These are phyloP conservation scores for Teunomyces stri DNA, from an alignment of 805 yeast genomes.

Conservation along the genomic window DNA sequence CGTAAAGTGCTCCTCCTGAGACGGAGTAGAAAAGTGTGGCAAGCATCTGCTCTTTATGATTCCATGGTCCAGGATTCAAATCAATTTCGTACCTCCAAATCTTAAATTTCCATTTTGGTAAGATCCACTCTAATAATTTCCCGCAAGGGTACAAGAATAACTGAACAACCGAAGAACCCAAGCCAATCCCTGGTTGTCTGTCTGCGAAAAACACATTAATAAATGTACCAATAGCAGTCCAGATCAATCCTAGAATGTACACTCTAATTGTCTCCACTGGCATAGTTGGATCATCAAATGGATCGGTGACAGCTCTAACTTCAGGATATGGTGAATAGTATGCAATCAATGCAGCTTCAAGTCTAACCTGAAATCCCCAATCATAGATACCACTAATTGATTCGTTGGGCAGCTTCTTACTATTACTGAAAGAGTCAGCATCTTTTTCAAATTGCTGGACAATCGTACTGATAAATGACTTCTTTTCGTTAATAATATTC, in stretches of 20 bases:
- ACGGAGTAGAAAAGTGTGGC: slow-evolving; percentile 46
- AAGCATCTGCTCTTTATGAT: slow-evolving; percentile 63
- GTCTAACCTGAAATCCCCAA: slow-evolving; percentile 33
- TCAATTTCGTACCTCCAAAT: slow-evolving; percentile 10
- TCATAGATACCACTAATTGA: slow-evolving; percentile 15
- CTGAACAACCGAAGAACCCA: slow-evolving; percentile 45
- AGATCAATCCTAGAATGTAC: slow-evolving; percentile 49
- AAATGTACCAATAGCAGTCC: slow-evolving; percentile 55
- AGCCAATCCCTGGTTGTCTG: slow-evolving; percentile 48
- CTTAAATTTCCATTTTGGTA: slow-evolving; percentile 32
- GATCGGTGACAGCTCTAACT: slow-evolving; percentile 38
- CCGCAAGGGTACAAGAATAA: slow-evolving; percentile 48
- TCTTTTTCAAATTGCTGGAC: not conserved
- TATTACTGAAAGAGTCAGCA: not conserved
- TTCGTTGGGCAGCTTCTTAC: not conserved
- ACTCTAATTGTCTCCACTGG: slow-evolving; percentile 45
- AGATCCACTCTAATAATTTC: slow-evolving; percentile 22
- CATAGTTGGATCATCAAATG: slow-evolving; percentile 32
- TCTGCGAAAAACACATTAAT: slow-evolving; percentile 55
- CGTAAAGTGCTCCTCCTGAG: slow-evolving; percentile 25
- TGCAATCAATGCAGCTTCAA: slow-evolving; percentile 40
- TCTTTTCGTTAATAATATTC: not conserved
- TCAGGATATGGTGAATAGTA: slow-evolving; percentile 44
- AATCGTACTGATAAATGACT: not conserved
- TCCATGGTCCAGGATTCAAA: slow-evolving; percentile 65